Percentiles rank a stretch among this genome's conserved stretches.
Conservation (phyloP, 805 yeast species). For the Torulaspora maleeae region DNA sequence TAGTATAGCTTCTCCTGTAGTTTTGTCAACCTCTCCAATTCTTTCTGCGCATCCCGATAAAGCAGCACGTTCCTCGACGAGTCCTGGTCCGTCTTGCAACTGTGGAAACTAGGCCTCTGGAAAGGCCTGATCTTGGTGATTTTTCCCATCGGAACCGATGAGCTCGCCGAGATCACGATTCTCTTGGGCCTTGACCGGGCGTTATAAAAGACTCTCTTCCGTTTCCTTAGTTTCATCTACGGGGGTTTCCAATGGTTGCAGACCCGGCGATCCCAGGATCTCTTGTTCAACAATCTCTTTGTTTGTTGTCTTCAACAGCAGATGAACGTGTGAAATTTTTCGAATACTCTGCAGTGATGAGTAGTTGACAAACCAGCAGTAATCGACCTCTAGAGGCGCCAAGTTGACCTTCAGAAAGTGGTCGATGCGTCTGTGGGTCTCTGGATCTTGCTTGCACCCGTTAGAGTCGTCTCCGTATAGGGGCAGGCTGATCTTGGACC, state of each 20-base stretch:
- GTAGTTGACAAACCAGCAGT: constrained; percentile 71
- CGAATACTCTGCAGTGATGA: constrained; percentile 62
- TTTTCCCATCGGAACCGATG: not conserved
- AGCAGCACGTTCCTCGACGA: not conserved
- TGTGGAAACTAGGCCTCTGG: constrained; percentile 3
- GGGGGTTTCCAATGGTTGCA: not conserved
- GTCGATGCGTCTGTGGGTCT: constrained; percentile 44
- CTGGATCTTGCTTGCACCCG: constrained; percentile 25
- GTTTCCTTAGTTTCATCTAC: constrained; percentile 8
- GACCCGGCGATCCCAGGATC: constrained; percentile 1
- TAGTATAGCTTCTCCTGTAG: constrained; percentile 19
- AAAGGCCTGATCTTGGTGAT: not conserved
- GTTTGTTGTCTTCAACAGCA: constrained; percentile 39
- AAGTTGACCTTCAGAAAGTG: constrained; percentile 47
- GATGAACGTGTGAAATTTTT: constrained; percentile 66
- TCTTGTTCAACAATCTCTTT: constrained; percentile 1
- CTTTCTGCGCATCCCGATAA: constrained; percentile 2
- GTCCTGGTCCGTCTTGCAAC: not conserved
- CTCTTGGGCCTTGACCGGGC: not conserved
- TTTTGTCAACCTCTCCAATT: constrained; percentile 10
- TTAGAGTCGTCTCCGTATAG: constrained; percentile 41
- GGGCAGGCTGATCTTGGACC: constrained; percentile 58
- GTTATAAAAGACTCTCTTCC: constrained; percentile 1
- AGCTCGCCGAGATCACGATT: not conserved
- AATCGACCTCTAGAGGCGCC: constrained; percentile 30